Evolutionary conservation across 495 filamentous ascomycete genomes (phyloP).

Genomic region (Xylaria acuta): DNA sequence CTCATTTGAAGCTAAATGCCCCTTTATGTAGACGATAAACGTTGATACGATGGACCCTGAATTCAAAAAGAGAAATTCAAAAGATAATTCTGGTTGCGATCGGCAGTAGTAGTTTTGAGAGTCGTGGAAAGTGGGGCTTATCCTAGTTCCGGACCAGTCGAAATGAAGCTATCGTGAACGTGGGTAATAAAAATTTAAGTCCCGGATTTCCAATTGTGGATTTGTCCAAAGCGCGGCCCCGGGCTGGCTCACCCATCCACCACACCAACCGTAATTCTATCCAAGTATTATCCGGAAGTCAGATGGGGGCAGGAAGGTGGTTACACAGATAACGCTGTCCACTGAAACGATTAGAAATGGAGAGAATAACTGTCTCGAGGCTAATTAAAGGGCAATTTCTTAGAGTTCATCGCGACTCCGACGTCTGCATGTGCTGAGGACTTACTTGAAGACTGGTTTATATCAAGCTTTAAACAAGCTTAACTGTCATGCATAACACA

Average conservation of each 20-base stretch:
- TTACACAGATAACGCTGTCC: conserved; percentile 14
- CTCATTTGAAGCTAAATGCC: conserved; percentile 25
- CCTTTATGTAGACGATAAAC: neutral
- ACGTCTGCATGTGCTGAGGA: neutral
- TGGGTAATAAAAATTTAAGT: conserved; percentile 22
- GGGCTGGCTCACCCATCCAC: conserved; percentile 20
- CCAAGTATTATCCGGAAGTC: neutral
- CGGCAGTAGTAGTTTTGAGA: neutral
- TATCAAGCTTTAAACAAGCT: neutral
- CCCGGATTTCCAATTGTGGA: conserved; percentile 23
- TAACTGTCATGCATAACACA: neutral
- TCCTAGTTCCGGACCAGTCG: conserved; percentile 25
- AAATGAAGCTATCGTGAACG: conserved; percentile 33
- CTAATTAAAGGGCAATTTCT: neutral
- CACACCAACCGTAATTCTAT: neutral
- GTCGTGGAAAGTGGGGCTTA: conserved; percentile 7
- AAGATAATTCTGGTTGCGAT: neutral
- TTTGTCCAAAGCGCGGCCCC: conserved; percentile 10
- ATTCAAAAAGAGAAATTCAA: neutral
- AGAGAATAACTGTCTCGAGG: neutral
- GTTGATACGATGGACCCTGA: conserved; percentile 12
- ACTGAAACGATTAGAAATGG: neutral
- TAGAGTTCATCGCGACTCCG: neutral
- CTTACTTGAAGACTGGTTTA: neutral
- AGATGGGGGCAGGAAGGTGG: neutral